Evolutionary conservation across 371 early-diverging fungal genomes (phyloP), one percentile per base, ranked within the genome.

Genomic region (Mucor piriformis): DNA sequence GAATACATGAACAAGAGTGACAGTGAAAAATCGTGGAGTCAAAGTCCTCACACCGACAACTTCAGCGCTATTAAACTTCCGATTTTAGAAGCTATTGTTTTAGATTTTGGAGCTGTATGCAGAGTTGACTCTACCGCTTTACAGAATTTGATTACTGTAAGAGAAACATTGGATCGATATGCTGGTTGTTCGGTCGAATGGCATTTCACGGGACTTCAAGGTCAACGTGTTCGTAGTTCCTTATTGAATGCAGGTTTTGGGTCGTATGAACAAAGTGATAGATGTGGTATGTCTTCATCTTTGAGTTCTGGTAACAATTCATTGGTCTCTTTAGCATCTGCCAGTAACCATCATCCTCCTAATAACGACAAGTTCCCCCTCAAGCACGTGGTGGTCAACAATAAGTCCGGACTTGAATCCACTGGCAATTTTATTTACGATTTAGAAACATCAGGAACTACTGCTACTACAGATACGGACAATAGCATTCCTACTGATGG

Each of bases 81-180:
- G 1, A 59, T 69, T 10, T 69, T 92, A 11, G 74, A 83, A 8
- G 90, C 92, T 0, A 55, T 95, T 25, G 67, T 95, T 18, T 74
- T 95, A 18, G 93, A 94, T 67, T 83, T 95, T 56, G 71, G 87
- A 0, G 83, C 85, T 6, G 93, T 92, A 23, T 84, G 87, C 43
- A 71, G 77, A 20, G 73, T 94, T 37, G 95, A 95, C 57, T 78
- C 87, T 11, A 89, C 93, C 1, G 94, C 91, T 32, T 57, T 89
- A 23, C 91, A 92, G 59, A 79, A 82, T 18, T 80, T 93, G 16
- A 59, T 74, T n/a, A 77, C 74, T n/a, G 58, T 69, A 1, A 73
- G 74, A 4, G 62, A 65, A 1, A 77, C 81, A 47, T 68, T 79
- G 0, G 75, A 78, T 8, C 74, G 76, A 3, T 74, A 74, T 50